Evolutionary conservation across 1,139 yeast genomes (phyloP).

Genomic region (Magnusiomyces sp.): DNA sequence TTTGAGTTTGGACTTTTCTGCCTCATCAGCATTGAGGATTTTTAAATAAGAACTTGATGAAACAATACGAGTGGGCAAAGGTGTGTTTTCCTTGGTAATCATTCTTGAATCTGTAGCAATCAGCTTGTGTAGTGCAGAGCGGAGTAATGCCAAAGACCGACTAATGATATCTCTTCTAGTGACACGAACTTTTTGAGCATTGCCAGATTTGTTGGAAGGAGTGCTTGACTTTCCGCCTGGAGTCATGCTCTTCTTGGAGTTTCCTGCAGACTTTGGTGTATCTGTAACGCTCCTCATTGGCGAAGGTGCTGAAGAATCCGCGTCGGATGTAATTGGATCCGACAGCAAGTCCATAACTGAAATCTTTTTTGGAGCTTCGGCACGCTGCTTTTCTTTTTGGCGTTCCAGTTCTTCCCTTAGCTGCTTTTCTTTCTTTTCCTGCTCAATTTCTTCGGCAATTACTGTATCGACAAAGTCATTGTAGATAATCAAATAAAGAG

Average conservation of each 20-base stretch:
- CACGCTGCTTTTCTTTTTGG: neutral
- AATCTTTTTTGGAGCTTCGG: conserved; percentile 14
- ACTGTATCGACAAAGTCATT: conserved; percentile 14
- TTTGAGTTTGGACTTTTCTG: neutral
- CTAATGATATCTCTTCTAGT: conserved; percentile 34
- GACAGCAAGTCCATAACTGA: conserved; percentile 20
- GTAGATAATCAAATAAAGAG: conserved; percentile 48
- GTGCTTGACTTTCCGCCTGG: conserved; percentile 1
- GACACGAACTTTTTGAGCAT: conserved; percentile 23
- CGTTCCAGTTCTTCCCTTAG: conserved; percentile 8
- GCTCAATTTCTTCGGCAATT: conserved; percentile 1
- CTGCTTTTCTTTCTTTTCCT: conserved; percentile 2
- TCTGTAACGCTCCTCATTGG: neutral
- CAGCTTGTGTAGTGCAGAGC: conserved; percentile 21
- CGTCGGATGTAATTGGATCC: conserved; percentile 15
- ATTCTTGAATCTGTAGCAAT: conserved; percentile 8
- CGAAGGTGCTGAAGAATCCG: conserved; percentile 12
- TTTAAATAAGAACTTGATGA: neutral
- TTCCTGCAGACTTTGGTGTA: conserved; percentile 4
- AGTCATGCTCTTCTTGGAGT: conserved; percentile 5
- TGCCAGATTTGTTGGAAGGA: neutral
- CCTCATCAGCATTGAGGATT: neutral
- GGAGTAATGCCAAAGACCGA: conserved; percentile 30
- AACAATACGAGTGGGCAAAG: neutral
- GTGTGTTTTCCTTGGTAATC: neutral